These are phyloP conservation scores for Fusarium equiseti DNA, from an alignment of 2,329 filamentous ascomycete genomes.

Conservation along the genomic window DNA sequence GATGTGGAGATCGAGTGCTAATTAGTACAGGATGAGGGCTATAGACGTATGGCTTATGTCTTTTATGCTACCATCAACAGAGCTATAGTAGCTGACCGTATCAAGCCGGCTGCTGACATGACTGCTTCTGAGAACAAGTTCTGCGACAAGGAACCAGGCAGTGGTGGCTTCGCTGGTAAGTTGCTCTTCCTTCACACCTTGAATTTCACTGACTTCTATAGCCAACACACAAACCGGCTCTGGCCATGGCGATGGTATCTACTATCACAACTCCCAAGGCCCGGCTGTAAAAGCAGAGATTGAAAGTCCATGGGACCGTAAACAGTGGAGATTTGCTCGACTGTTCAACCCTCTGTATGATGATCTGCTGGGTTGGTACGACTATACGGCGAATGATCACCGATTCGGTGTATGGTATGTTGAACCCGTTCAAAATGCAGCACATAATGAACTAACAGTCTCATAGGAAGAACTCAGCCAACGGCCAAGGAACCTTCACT, in stretches of 20 bases:
- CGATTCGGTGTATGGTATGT: background rate
- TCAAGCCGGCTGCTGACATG: background rate
- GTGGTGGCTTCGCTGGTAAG: background rate
- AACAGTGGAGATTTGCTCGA: background rate
- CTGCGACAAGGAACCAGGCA: background rate
- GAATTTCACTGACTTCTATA: background rate
- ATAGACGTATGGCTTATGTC: too few species aligned
- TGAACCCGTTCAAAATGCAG: background rate
- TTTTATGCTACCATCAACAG: background rate
- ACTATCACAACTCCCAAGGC: background rate
- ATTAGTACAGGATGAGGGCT: too few species aligned
- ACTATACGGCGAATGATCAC: background rate
- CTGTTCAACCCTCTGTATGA: background rate
- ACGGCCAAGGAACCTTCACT: conserved; percentile 5
- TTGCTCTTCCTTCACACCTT: rapidly evolving
- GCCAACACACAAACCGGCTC: background rate
- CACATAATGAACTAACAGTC: rapidly evolving
- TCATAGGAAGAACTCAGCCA: background rate
- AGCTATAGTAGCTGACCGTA: background rate
- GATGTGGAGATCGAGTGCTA: too few species aligned
- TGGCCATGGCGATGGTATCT: background rate
- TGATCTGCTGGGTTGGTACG: background rate
- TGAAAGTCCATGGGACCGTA: background rate
- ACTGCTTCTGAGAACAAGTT: background rate
- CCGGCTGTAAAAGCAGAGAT: background rate